phyloP scores from a whole-genome alignment of 148 eudicot genomes.

The Cornus suecica region DNA sequence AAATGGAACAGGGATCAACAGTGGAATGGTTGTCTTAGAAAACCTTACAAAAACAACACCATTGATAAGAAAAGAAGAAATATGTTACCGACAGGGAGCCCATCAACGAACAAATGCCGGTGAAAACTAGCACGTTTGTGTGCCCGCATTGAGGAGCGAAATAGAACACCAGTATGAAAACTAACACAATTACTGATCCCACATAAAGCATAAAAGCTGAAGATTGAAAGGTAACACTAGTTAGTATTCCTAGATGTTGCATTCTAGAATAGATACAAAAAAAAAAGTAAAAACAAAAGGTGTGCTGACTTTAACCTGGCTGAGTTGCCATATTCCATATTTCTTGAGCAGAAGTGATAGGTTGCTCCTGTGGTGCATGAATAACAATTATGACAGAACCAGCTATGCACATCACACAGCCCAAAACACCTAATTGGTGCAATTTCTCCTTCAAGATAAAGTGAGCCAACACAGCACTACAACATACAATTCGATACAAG shows the following conservation, averaged over 20 bases:
- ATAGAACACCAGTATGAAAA: conserved; percentile 49
- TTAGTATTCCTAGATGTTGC: not conserved
- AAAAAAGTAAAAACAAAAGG: not conserved
- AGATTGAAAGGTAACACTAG: conserved; percentile 8
- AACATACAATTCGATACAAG: conserved; percentile 2
- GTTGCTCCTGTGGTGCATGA: conserved; percentile 70
- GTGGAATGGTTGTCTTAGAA: not conserved
- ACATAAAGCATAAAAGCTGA: conserved; percentile 68
- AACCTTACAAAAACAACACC: not conserved
- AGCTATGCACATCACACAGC: conserved; percentile 58
- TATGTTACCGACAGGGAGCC: conserved; percentile 71
- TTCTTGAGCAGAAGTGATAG: conserved; percentile 54
- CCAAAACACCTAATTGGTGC: conserved; percentile 48
- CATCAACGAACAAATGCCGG: conserved; percentile 71
- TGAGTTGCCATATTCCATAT: conserved; percentile 64
- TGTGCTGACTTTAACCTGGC: conserved; percentile 25
- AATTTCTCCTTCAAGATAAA: conserved; percentile 56
- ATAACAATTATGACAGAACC: conserved; percentile 64
- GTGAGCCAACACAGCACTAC: conserved; percentile 67
- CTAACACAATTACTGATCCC: conserved; percentile 50
- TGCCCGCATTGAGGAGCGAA: conserved; percentile 56
- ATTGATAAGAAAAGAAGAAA: not conserved
- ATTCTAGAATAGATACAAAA: not conserved
- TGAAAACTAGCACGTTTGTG: conserved; percentile 56
- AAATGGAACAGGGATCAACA: not conserved